Evolutionary conservation across 495 filamentous ascomycete species (phyloP), one percentile per base, ranked within the genome.

Genomic region (Hypoxylon fuscum): DNA sequence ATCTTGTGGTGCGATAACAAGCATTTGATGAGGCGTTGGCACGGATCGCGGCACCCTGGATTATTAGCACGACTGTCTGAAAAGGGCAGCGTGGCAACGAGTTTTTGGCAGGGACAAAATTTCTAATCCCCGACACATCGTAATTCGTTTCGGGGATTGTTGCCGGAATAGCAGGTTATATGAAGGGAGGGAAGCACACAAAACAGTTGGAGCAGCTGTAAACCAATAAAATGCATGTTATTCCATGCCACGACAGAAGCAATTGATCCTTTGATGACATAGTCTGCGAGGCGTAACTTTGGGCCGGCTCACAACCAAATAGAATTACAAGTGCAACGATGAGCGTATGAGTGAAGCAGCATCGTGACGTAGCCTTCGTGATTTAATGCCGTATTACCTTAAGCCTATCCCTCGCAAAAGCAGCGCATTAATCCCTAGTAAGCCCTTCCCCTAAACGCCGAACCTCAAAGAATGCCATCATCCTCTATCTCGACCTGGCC

Each of bases 371-470:
- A 34, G 20, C 14, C 23, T 59, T 34, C 48, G 44, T 31, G n/a
- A n/a, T n/a, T n/a, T n/a, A 55, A 15, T 47, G 25, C 46, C 56
- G 49, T 70, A 68, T 68, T 69, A 69, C 66, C 62, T 23, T 50
- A 44, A 31, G 42, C 58, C 46, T 48, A 63, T 55, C 47, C 57
- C 49, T 52, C 31, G 31, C 25, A 63, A 63, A 40, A 62, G 18
- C 43, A 63, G 27, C 45, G 44, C 23, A 18, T 23, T 41, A 37
- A 31, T 59, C 20, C 45, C 50, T 31, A 18, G 32, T 41, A 44
- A 21, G 32, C 51, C 15, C 48, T 66, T n/a, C n/a, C n/a, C n/a
- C 62, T 48, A 51, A 72, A 72, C 69, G 69, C 69, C 69, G 32
- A 59, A 46, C 52, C 46, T 43, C 14, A 25, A 59, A 59, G 41